Conservation (phyloP, 108 stramenopile species). For the Asterionellopsis glacialis region DNA sequence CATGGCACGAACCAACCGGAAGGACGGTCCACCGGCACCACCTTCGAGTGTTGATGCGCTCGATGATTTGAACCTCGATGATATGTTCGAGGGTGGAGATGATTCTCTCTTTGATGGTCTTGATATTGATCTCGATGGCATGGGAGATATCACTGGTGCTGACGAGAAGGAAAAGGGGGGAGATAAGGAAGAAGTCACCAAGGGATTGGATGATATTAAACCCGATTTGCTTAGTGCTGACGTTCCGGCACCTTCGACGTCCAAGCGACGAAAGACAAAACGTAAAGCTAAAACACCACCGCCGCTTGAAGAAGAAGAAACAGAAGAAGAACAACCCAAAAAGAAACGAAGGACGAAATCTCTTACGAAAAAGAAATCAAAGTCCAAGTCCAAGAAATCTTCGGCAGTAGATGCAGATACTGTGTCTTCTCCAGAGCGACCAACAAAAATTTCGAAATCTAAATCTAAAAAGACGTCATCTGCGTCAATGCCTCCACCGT, state of each 20-base stretch:
- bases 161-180: constrained; percentile 3
- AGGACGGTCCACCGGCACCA: background rate
- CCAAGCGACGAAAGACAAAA: constrained; percentile 23
- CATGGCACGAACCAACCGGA: constrained; percentile 7
- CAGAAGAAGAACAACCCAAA: constrained; percentile 9
- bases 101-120: constrained; percentile 32
- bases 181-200: background rate
- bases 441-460: background rate
- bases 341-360: constrained; percentile 1
- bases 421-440: background rate
- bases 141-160: constrained; percentile 29
- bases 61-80: constrained; percentile 39
- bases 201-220: constrained; percentile 4
- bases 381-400: background rate
- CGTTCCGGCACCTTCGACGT: background rate
- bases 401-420: background rate
- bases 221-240: background rate
- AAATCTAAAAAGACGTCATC: constrained; percentile 13
- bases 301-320: constrained; percentile 21
- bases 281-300: constrained; percentile 26
- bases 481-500: background rate
- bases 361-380: constrained; percentile 17
- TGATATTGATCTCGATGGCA: constrained; percentile 29
- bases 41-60: constrained; percentile 13
- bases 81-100: constrained; percentile 35